Base-by-base conservation (phyloP, 2,329 filamentous ascomycete species). In the Ophiostoma tasmaniense region DNA sequence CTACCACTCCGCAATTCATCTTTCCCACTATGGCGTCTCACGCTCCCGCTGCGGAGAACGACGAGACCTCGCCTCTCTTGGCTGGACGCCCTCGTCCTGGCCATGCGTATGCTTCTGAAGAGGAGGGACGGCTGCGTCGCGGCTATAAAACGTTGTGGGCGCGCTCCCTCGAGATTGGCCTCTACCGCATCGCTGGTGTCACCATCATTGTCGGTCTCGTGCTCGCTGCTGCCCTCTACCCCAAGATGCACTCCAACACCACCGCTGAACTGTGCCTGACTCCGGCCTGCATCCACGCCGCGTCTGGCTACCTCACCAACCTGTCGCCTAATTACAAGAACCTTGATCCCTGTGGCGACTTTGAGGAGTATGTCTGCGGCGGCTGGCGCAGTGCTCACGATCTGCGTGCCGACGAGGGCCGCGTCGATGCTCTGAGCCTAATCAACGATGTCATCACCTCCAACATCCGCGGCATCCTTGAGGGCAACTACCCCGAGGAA, bases 331-430 rank as follows among this genome's bases (percentile, higher is more conserved):
- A 75, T 68, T 88, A 90, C 76, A 80, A 84, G 70, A 77, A 85
- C 2, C 79, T 91, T 52, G 87, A 91, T 74, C 85, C 89, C 1
- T 92, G 89, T 73, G 83, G 81, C n/a, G 78, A 90, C 74, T 92
- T 92, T 70, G 87, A 90, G 70, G 81, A 87, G 75, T 83, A 87
- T 69, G 87, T 87, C 25, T 91, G 89, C 73, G 88, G 87, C 68
- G 89, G 89, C 13, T 91, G 88, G 84, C 80, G 83, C 67, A 81
- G 85, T 28, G 81, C 80, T 11, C 85, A 90, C 77, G 88, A 90
- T 73, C 82, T 91, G 70, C 84, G 88, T 2, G 79, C 86, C 3
- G 89, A 91, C 74, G 85, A 88, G 71, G 82, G 84, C 42, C 82
- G 83, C 73, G 82, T 83, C 42, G 89, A 87, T 70, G 85, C 87